Evolutionary conservation across 1,284 basidiomycete genomes (phyloP), one percentile per base, ranked within the genome.

Genomic region (Sporisorium graminicola): DNA sequence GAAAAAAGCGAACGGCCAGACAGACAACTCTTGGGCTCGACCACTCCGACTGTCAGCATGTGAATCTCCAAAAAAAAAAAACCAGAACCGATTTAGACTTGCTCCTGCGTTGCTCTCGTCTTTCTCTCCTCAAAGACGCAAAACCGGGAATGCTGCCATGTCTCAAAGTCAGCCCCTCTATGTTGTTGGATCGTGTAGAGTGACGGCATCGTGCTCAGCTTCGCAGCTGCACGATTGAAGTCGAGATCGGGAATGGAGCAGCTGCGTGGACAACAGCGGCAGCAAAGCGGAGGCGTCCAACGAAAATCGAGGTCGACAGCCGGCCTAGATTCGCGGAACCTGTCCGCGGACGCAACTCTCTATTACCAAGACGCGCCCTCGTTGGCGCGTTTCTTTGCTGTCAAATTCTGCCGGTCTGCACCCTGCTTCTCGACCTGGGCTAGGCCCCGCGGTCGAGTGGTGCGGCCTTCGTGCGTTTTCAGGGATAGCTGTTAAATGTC

Each of bases 301-400:
- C 46, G 22, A 24, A 42, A 47, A 18, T 26, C 43, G 2, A n/a
- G 14, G 14, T 8, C 16, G 13, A 16, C 16, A n/a, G 22, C 5
- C 63, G 69, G 63, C 55, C 69, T 42, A 65, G 63, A 65, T 65
- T 59, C 63, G 63, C 69, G 69, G 55, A 55, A 7, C 20, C 0
- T 9, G 43, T 65, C 63, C 69, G 63, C 63, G 69, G 69, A 37
- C 18, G 16, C 20, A n/a, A 1, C 29, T 24, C n/a, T n/a, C n/a
- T n/a, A 20, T 8, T 20, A n/a, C 22, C 27, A 29, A n/a, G 26
- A 14, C n/a, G 20, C 29, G 29, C 18, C 2, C 20, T 43, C 3
- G 40, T n/a, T 43, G 6, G 24, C 52, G 26, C n/a, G 5, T 27
- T 5, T 14, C 13, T n/a, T 22, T 33, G 51, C 51, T 40, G 35